Base-by-base conservation (phyloP, 2,329 filamentous ascomycete species). In the Ceratocystis cubensis region DNA sequence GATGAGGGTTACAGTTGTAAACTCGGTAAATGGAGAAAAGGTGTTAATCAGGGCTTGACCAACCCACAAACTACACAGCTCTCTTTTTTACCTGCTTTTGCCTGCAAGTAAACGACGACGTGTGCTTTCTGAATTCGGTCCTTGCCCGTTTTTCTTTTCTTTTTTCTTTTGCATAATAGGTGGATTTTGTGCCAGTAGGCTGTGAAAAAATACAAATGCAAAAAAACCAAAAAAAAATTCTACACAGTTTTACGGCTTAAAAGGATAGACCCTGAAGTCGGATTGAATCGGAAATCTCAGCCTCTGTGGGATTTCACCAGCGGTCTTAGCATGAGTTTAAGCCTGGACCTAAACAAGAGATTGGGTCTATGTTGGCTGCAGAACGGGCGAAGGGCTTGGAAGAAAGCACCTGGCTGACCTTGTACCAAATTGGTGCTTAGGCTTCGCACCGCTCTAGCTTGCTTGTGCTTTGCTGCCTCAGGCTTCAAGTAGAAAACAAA, bases 271-370 rank as follows among this genome's bases (percentile, higher is more conserved):
- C 56, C 17, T 37, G 25, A 30, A 37, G 28, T 59, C 56, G 56
- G 56, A 59, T 59, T n/a, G 56, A 59, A 59, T 59, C 56, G 56
- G 56, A 37, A 59, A 59, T 59, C 33, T 15, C 28, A 59, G 56
- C 56, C 56, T 30, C 56, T 59, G 30, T 59, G 56, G 48, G 48
- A 53, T 25, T 28, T 41, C 37, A 53, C 8, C 48, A 53, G 25
- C 48, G 5, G 10, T 8, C 48, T 53, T 53, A 53, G 56, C 28
- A 59, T 33, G 56, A 33, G n/a, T 37, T 7, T 13, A 20, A 59
- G 30, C 56, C 25, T 57, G 17, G 28, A 57, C n/a, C 25, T 17
- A 57, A 33, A 22, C 25, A 57, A 17, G 33, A 37, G 33, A 37
- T 37, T 37, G 33, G 2, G 2, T 37, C 33, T 41, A 41, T 5